Evolutionary conservation across 495 filamentous ascomycete species (phyloP).

Genomic region (Aspergillus sclerotioniger): DNA sequence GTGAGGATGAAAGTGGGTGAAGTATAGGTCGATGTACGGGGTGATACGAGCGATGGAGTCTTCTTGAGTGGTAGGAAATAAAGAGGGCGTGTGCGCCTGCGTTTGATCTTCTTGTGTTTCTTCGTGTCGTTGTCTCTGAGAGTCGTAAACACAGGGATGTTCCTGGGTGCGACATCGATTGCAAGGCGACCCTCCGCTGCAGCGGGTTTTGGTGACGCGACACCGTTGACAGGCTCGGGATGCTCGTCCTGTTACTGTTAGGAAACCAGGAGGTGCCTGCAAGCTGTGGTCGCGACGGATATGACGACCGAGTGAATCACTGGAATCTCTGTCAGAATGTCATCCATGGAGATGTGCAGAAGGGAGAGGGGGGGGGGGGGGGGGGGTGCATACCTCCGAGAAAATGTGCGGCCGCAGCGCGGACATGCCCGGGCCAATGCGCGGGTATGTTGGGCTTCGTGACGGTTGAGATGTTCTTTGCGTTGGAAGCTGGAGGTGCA

Average conservation of each 20-base stretch:
- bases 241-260: not conserved
- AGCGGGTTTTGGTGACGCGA: slow-evolving; percentile 14
- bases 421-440: slow-evolving; percentile 2
- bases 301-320: slow-evolving; percentile 16
- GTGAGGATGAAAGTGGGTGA: slow-evolving; percentile 13
- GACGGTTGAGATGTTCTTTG: slow-evolving; percentile 10
- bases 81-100: too few species aligned
- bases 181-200: slow-evolving; percentile 11
- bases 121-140: not conserved
- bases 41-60: not conserved
- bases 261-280: not conserved
- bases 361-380: too few species aligned
- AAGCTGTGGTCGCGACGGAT: slow-evolving; percentile 12
- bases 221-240: slow-evolving; percentile 8
- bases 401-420: slow-evolving; percentile 9
- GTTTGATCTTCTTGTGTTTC: not conserved
- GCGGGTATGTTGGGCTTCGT: slow-evolving; percentile 13
- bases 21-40: slow-evolving; percentile 10
- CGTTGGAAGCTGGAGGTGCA: slow-evolving; percentile 8
- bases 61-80: too few species aligned
- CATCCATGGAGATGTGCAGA: not conserved
- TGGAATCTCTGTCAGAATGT: not conserved
- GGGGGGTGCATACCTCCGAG: slow-evolving; percentile 6
- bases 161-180: not conserved
- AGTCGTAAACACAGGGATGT: slow-evolving; percentile 3